Conservation (phyloP, 495 filamentous ascomycete species). For the Cercophora samala region DNA sequence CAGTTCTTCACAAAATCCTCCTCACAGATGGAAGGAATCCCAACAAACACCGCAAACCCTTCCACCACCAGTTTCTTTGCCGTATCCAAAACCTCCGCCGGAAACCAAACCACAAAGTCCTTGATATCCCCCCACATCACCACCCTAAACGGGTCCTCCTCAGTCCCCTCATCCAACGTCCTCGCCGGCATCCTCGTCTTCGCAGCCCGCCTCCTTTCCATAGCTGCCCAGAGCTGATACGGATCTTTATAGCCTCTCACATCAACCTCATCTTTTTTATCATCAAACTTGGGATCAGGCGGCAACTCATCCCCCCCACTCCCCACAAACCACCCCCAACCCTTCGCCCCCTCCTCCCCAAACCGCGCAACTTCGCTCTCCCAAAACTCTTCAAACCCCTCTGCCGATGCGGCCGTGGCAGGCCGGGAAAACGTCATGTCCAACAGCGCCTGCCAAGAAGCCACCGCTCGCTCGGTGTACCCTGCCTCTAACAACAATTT, state of each 20-base stretch:
- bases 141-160: conserved; percentile 75
- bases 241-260: conserved; percentile 25
- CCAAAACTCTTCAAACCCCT: conserved; percentile 65
- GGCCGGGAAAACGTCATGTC: conserved; percentile 67
- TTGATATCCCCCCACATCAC: conserved; percentile 75
- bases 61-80: conserved; percentile 54
- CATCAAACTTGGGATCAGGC: conserved; percentile 35
- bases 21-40: conserved; percentile 54
- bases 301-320: conserved; percentile 31
- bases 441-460: conserved; percentile 78
- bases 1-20: conserved; percentile 12
- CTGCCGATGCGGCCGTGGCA: conserved; percentile 26
- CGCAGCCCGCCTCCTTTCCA: conserved; percentile 52
- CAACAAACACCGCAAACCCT: conserved; percentile 66
- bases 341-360: conserved; percentile 67
- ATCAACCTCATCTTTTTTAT: conserved; percentile 24
- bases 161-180: conserved; percentile 57
- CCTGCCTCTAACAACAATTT: conserved; percentile 75
- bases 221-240: conserved; percentile 57
- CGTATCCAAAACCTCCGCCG: conserved; percentile 29
- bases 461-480: conserved; percentile 71
- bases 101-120: conserved; percentile 57
- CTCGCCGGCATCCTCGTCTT: conserved; percentile 61
- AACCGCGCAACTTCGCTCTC: conserved; percentile 78
- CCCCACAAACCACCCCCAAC: conserved; percentile 61